Percentiles rank a stretch among this genome's conserved stretches.
These are phyloP conservation scores for Sporothrix variecibatus DNA, from an alignment of 2,329 filamentous ascomycete genomes.

Conservation along the genomic window DNA sequence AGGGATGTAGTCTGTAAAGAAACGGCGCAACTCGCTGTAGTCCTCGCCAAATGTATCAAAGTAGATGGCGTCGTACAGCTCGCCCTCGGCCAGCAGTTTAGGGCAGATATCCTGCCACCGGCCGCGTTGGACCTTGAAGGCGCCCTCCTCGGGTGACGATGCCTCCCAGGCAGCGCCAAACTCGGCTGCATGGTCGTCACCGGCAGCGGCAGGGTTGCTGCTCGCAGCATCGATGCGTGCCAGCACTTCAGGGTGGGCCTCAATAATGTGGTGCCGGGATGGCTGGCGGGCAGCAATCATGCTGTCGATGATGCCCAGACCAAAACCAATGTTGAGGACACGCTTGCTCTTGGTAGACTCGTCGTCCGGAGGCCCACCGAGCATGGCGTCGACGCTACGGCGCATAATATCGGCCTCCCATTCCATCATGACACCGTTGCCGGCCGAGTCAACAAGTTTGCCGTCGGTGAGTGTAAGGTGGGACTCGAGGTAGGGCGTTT, in stretches of 20 bases:
- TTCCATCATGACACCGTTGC: constrained; percentile 91
- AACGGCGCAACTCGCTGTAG: constrained; percentile 79
- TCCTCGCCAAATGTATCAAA: constrained; percentile 98
- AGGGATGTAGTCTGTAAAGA: constrained; percentile 87
- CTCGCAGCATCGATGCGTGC: constrained; percentile 55
- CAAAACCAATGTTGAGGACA: constrained; percentile 84
- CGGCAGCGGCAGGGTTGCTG: constrained; percentile 44
- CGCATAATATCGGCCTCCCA: constrained; percentile 90
- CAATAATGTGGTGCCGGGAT: constrained; percentile 76
- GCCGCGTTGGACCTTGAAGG: constrained; percentile 71
- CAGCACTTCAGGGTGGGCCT: constrained; percentile 79
- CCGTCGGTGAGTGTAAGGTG: constrained; percentile 64
- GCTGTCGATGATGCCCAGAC: constrained; percentile 84
- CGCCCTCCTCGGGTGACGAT: constrained; percentile 60
- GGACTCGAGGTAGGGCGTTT: constrained; percentile 65
- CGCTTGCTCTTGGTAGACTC: constrained; percentile 54
- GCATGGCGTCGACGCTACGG: constrained; percentile 68
- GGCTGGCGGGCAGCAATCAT: constrained; percentile 72
- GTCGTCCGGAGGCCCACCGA: constrained; percentile 46
- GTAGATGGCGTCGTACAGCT: constrained; percentile 85
- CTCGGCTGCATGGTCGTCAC: constrained; percentile 41
- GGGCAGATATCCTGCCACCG: constrained; percentile 81
- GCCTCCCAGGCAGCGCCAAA: constrained; percentile 60
- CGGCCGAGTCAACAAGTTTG: constrained; percentile 70
- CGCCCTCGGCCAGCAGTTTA: constrained; percentile 64